Percentiles rank a stretch among this genome's conserved stretches.
Evolutionary conservation across 768 basidiomycete genomes (phyloP).

Genomic region (Mycena leptocephala): DNA sequence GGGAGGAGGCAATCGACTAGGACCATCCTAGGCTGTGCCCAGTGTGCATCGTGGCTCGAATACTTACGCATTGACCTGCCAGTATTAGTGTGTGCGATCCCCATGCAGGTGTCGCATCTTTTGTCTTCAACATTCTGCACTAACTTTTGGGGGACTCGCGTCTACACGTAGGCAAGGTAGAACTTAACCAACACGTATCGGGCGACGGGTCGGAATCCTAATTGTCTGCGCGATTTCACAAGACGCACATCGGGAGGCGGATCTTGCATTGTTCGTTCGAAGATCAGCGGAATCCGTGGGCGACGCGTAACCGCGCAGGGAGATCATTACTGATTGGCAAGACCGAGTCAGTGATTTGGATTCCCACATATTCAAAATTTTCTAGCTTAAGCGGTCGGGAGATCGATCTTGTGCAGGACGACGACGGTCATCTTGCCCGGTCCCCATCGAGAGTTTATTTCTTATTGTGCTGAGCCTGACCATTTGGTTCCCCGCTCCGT

Average conservation of each 20-base stretch:
- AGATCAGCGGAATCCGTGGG: neutral
- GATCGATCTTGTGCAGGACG: neutral
- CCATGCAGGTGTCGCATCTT: neutral
- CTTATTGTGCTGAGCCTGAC: too few species aligned
- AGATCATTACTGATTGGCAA: neutral
- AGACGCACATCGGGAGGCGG: slow-evolving; percentile 7
- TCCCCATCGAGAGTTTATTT: too few species aligned
- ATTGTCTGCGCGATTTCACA: neutral
- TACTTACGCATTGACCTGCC: too few species aligned
- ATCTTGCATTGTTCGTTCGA: slow-evolving; percentile 30
- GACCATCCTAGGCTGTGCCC: too few species aligned
- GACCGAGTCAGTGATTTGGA: neutral
- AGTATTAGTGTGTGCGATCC: too few species aligned
- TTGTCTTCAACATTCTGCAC: neutral
- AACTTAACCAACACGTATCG: neutral
- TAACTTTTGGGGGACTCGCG: neutral
- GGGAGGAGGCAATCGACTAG: too few species aligned
- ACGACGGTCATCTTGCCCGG: neutral
- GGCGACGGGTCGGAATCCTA: neutral
- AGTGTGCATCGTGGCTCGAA: too few species aligned
- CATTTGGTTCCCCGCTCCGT: too few species aligned
- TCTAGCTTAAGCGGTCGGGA: too few species aligned
- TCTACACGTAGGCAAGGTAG: neutral
- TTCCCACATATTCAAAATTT: neutral
- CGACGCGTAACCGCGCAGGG: too few species aligned